phyloP scores from a whole-genome alignment of 371 early-diverging fungal genomes.

The Mortierella sp. region DNA sequence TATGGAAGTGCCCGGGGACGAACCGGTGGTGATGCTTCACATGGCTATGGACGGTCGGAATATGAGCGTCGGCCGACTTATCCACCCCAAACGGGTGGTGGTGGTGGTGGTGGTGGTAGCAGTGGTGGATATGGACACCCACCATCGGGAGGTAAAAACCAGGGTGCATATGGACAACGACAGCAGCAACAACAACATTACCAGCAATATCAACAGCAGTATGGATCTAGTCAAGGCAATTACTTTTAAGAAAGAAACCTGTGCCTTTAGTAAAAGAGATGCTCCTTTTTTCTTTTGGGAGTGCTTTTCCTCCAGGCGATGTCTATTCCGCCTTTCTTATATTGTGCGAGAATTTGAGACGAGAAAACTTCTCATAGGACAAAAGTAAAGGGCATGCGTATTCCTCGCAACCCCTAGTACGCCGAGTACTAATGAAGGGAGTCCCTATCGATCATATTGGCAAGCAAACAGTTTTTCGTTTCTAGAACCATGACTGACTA shows the following conservation, averaged over 20 bases:
- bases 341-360: too few species aligned
- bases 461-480: too few species aligned
- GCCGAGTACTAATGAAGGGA: too few species aligned
- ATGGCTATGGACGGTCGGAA: constrained; percentile 27
- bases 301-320: too few species aligned
- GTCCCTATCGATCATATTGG: too few species aligned
- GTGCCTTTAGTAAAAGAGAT: too few species aligned
- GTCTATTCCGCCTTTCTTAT: too few species aligned
- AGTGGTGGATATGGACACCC: neutral
- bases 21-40: constrained; percentile 9
- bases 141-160: constrained; percentile 7
- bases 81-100: constrained; percentile 8
- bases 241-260: constrained; percentile 4
- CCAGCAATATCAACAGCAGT: neutral
- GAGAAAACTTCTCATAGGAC: too few species aligned
- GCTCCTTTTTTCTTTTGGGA: neutral
- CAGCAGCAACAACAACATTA: constrained; percentile 20
- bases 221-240: constrained; percentile 7
- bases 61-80: constrained; percentile 38
- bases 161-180: constrained; percentile 39
- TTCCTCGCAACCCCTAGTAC: too few species aligned
- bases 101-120: too few species aligned
- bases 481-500: too few species aligned
- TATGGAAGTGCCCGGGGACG: constrained; percentile 16
- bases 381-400: too few species aligned